phyloP scores from a whole-genome alignment of 1,139 yeast genomes.

The Nakaseomyces sp. region DNA sequence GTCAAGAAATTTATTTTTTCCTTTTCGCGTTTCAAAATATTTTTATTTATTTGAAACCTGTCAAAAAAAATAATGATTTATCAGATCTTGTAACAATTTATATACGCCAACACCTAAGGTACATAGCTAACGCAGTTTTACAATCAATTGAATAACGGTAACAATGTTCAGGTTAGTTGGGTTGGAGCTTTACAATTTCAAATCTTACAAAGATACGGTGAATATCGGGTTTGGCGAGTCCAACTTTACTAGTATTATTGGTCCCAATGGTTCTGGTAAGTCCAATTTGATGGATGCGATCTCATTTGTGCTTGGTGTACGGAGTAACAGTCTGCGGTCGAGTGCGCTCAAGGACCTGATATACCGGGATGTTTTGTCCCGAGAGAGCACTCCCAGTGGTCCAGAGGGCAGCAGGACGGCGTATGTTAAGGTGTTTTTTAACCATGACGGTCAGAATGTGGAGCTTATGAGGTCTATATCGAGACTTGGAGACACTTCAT shows the following conservation, averaged over 20 bases:
- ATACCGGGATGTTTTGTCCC: conserved; percentile 53
- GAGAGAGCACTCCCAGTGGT: not conserved
- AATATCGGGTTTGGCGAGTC: conserved; percentile 76
- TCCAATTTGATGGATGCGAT: conserved; percentile 98
- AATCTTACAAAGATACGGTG: conserved; percentile 75
- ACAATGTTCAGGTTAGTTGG: conserved; percentile 71
- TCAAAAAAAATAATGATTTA: too few species aligned
- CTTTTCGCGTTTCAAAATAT: too few species aligned
- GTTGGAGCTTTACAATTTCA: conserved; percentile 73
- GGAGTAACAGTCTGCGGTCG: conserved; percentile 71
- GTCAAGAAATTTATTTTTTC: too few species aligned
- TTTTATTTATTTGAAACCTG: too few species aligned
- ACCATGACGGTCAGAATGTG: conserved; percentile 43
- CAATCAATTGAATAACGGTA: too few species aligned
- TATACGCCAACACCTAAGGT: too few species aligned
- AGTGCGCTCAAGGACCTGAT: conserved; percentile 64
- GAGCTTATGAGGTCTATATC: conserved; percentile 41
- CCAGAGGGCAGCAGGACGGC: conserved; percentile 38
- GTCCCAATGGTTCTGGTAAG: conserved; percentile 98
- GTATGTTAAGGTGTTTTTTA: conserved; percentile 73
- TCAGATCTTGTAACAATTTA: too few species aligned
- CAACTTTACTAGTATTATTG: conserved; percentile 82
- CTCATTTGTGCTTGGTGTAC: conserved; percentile 85
- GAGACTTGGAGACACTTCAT: conserved; percentile 55
- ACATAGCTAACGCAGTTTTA: too few species aligned